Percentiles rank a stretch among this genome's conserved stretches.
phyloP scores from a whole-genome alignment of 2,329 filamentous ascomycete genomes.

The Aaosphaeria arxii region DNA sequence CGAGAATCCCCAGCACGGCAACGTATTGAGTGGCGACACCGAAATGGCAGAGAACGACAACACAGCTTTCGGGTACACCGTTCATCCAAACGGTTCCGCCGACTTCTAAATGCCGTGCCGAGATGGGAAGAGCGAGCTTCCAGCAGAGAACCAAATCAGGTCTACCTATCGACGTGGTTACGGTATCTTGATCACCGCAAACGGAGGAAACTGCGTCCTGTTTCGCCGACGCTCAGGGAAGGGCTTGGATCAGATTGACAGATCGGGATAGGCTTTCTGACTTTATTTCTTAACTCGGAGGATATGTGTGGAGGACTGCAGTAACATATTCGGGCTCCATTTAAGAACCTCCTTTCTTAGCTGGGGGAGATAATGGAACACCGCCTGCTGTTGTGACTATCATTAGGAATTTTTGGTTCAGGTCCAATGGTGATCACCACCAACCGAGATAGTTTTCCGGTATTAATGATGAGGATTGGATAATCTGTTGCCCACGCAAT shows the following conservation, averaged over 20 bases:
- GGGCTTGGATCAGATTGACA: constrained; percentile 18
- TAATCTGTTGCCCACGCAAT: too few species aligned
- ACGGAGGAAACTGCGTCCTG: constrained; percentile 13
- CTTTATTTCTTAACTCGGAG: too few species aligned
- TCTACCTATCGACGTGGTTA: constrained; percentile 5
- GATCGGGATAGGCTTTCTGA: neutral
- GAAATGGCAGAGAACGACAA: constrained; percentile 42
- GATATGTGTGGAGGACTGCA: too few species aligned
- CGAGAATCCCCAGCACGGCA: constrained; percentile 39
- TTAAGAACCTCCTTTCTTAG: too few species aligned
- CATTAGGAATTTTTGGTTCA: too few species aligned
- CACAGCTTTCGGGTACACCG: constrained; percentile 41
- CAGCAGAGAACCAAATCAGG: constrained; percentile 6
- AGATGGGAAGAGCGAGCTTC: constrained; percentile 10
- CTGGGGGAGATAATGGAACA: too few species aligned
- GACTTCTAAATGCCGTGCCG: constrained; percentile 34
- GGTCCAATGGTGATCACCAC: too few species aligned
- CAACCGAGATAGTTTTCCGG: too few species aligned
- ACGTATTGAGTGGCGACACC: constrained; percentile 43
- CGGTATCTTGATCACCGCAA: constrained; percentile 20
- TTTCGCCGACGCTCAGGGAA: neutral
- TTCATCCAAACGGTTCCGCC: constrained; percentile 39
- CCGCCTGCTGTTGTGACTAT: too few species aligned
- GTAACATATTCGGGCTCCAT: too few species aligned
- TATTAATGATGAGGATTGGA: too few species aligned